Evolutionary conservation across 331 rosid species (phyloP).

Genomic region (Quercus phellos): DNA sequence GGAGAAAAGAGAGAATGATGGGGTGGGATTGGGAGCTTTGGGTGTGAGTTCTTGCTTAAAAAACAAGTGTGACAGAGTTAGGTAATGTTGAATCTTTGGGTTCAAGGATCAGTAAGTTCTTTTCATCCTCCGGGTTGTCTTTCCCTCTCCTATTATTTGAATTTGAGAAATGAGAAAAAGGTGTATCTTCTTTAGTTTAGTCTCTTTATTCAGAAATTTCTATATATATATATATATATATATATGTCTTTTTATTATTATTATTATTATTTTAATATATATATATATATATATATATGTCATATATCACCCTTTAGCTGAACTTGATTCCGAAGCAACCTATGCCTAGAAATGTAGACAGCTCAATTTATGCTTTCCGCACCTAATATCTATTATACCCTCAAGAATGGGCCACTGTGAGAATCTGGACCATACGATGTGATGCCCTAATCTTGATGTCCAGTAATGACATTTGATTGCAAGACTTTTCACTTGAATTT

Average conservation of each 20-base stretch:
- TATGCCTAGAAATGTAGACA: constrained; percentile 14
- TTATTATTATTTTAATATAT: no score
- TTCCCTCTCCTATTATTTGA: constrained; percentile 28
- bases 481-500: not conserved
- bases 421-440: not conserved
- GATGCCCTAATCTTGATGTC: constrained; percentile 10
- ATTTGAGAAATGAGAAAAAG: constrained; percentile 13
- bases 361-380: constrained; percentile 8
- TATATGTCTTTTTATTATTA: not conserved
- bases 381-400: not conserved
- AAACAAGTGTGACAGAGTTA: constrained; percentile 74
- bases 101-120: constrained; percentile 60
- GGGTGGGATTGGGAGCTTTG: constrained; percentile 51
- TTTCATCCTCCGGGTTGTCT: constrained; percentile 33
- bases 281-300: not conserved
- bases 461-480: not conserved
- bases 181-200: constrained; percentile 41
- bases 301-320: constrained; percentile 17
- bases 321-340: constrained; percentile 73
- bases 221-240: no score
- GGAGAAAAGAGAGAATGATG: constrained; percentile 20
- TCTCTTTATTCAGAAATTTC: constrained; percentile 44
- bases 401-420: constrained; percentile 6
- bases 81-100: constrained; percentile 70
- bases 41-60: constrained; percentile 77